A percentile compares a stretch with the other conserved stretches of the same genome.
Evolutionary conservation across 163 green algal genomes (phyloP).

Genomic region (Coccomyxa subellipsoidea): DNA sequence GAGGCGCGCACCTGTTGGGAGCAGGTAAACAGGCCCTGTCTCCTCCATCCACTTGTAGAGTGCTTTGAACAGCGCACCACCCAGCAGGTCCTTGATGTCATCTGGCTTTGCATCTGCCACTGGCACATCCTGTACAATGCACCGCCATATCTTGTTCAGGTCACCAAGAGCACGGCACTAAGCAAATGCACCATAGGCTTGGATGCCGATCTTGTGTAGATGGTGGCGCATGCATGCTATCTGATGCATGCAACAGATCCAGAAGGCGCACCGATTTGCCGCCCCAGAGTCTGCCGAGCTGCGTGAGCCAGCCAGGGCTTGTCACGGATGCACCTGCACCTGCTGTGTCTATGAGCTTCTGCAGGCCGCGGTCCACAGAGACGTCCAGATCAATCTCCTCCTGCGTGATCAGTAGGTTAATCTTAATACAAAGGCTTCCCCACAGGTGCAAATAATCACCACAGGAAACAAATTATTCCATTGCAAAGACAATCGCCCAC

Average conservation of each 20-base stretch:
- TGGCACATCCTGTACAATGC: conserved; percentile 73
- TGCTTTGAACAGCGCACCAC: conserved; percentile 90
- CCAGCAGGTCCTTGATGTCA: conserved; percentile 95
- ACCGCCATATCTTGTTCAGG: no score
- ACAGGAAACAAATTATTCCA: no score
- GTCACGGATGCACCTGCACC: conserved; percentile 76
- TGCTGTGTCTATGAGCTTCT: conserved; percentile 72
- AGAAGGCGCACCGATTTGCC: conserved; percentile 71
- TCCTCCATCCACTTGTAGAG: conserved; percentile 93
- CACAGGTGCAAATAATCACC: background rate
- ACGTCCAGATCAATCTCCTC: conserved; percentile 22
- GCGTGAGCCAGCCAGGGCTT: conserved; percentile 87
- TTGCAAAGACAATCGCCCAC: no score
- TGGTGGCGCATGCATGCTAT: background rate
- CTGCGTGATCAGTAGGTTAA: no score
- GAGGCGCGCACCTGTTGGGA: conserved; percentile 68
- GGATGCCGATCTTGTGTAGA: no score
- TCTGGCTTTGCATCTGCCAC: conserved; percentile 93
- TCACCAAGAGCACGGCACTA: no score
- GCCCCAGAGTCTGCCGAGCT: conserved; percentile 87
- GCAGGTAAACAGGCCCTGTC: conserved; percentile 91
- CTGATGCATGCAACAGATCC: background rate
- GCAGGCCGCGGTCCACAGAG: conserved; percentile 35
- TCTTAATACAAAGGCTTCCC: no score
- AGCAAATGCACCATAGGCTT: no score